Percentiles rank a stretch among this genome's conserved stretches.
phyloP scores from a whole-genome alignment of 2,329 filamentous ascomycete species.

The Colletotrichum spinosum region DNA sequence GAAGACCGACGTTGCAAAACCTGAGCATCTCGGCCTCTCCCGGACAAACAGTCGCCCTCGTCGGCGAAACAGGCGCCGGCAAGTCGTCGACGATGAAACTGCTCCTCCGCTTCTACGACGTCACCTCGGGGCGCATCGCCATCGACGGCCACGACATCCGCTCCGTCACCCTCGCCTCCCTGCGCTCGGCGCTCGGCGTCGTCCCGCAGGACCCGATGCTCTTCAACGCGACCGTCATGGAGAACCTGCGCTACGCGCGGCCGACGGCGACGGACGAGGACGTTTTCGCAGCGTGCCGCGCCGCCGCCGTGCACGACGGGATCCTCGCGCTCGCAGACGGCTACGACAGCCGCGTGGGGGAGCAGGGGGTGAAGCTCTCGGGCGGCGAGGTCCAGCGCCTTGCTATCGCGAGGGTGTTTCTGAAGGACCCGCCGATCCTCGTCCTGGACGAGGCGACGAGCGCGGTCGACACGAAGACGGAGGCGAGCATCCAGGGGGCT shows the following conservation, averaged over 20 bases:
- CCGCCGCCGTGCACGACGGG: constrained; percentile 69
- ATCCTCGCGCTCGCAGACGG: constrained; percentile 64
- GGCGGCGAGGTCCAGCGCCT: constrained; percentile 80
- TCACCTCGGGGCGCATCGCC: constrained; percentile 54
- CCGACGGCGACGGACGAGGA: constrained; percentile 9
- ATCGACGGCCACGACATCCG: constrained; percentile 39
- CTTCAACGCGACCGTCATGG: constrained; percentile 73
- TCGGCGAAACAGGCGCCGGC: constrained; percentile 72
- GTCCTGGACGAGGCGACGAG: constrained; percentile 79
- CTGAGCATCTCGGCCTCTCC: constrained; percentile 61
- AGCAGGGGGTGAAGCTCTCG: constrained; percentile 75
- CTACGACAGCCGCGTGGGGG: constrained; percentile 72
- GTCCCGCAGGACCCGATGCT: constrained; percentile 81
- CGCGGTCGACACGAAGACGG: constrained; percentile 72
- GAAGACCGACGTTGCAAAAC: constrained; percentile 61
- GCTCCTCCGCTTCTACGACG: constrained; percentile 70
- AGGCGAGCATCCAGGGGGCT: constrained; percentile 72
- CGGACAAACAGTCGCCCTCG: constrained; percentile 69
- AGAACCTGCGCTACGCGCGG: constrained; percentile 67
- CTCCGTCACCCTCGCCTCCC: constrained; percentile 45
- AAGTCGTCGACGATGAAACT: constrained; percentile 73
- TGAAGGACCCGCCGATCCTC: constrained; percentile 73
- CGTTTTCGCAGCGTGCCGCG: constrained; percentile 39
- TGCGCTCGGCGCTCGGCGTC: constrained; percentile 59
- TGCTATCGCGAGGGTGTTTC: constrained; percentile 77